Conservation (phyloP, 108 stramenopile species). For the Skeletonema marinoi region DNA sequence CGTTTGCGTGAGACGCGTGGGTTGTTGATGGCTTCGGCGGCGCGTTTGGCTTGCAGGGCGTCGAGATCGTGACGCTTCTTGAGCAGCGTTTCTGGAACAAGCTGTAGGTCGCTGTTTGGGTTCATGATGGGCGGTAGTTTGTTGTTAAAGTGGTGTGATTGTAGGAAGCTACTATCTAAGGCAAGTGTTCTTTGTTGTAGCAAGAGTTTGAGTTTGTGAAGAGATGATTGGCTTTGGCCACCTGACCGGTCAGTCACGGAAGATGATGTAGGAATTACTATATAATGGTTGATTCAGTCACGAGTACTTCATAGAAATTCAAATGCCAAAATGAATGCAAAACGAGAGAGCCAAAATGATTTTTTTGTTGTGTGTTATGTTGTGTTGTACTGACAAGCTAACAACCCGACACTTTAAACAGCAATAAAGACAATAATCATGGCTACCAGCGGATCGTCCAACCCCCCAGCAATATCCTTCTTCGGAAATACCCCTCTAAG, state of each 20-base stretch:
- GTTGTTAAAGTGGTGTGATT: no score
- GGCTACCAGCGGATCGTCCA: not conserved
- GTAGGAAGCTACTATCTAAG: no score
- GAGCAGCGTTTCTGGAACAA: slow-evolving; percentile 84
- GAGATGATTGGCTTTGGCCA: no score
- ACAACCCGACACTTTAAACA: not conserved
- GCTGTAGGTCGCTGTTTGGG: slow-evolving; percentile 55
- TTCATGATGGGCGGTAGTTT: slow-evolving; percentile 1
- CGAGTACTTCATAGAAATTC: no score
- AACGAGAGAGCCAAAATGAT: no score
- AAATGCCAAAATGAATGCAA: no score
- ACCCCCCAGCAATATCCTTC: slow-evolving; percentile 11
- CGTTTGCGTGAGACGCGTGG: slow-evolving; percentile 40
- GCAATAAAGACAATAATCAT: not conserved
- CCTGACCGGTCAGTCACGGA: no score
- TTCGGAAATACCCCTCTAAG: slow-evolving; percentile 22
- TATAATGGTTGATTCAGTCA: no score
- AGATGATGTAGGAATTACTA: no score
- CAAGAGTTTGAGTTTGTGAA: no score
- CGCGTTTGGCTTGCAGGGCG: slow-evolving; percentile 65
- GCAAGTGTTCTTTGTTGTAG: no score
- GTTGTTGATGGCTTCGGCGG: slow-evolving; percentile 50
- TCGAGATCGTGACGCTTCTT: slow-evolving; percentile 87
- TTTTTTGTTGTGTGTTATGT: no score
- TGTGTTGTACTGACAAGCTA: not conserved